Evolutionary conservation across 1,284 basidiomycete genomes (phyloP).

Genomic region (Cryptococcus sp.): DNA sequence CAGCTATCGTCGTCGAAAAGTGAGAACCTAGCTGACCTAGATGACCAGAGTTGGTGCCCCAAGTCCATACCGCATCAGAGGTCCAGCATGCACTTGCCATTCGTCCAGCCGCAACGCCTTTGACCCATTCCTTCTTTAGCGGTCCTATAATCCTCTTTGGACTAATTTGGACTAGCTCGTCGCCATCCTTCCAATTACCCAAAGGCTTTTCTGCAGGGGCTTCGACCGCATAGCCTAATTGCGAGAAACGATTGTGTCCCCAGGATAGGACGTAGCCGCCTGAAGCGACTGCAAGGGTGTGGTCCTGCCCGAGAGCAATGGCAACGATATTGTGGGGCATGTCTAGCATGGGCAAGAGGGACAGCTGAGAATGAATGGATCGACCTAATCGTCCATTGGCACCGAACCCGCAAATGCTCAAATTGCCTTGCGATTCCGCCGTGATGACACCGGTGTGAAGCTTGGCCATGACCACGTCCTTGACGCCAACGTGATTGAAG

Average conservation of each 20-base stretch:
- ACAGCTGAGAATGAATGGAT: constrained; percentile 76
- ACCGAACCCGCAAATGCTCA: constrained; percentile 83
- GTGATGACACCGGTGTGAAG: constrained; percentile 80
- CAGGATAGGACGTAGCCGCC: constrained; percentile 84
- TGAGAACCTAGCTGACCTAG: constrained; percentile 62
- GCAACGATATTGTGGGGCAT: constrained; percentile 61
- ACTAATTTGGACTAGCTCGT: constrained; percentile 67
- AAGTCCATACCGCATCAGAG: constrained; percentile 77
- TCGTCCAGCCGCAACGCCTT: constrained; percentile 84
- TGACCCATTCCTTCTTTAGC: constrained; percentile 75
- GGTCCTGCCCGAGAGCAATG: constrained; percentile 89
- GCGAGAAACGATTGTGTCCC: constrained; percentile 83
- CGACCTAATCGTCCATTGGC: constrained; percentile 77
- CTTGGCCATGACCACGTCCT: constrained; percentile 74
- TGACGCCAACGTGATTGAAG: constrained; percentile 61
- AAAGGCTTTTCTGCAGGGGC: constrained; percentile 40
- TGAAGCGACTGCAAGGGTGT: constrained; percentile 81
- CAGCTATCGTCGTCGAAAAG: not conserved
- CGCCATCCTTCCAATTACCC: constrained; percentile 29
- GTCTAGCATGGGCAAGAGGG: constrained; percentile 64
- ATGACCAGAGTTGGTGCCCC: constrained; percentile 95
- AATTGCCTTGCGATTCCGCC: constrained; percentile 68
- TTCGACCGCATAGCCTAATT: constrained; percentile 87
- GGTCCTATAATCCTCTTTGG: constrained; percentile 76
- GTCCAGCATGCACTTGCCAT: constrained; percentile 91